These are phyloP conservation scores for Neurospora africana DNA, from an alignment of 495 filamentous ascomycete genomes.

Conservation along the genomic window DNA sequence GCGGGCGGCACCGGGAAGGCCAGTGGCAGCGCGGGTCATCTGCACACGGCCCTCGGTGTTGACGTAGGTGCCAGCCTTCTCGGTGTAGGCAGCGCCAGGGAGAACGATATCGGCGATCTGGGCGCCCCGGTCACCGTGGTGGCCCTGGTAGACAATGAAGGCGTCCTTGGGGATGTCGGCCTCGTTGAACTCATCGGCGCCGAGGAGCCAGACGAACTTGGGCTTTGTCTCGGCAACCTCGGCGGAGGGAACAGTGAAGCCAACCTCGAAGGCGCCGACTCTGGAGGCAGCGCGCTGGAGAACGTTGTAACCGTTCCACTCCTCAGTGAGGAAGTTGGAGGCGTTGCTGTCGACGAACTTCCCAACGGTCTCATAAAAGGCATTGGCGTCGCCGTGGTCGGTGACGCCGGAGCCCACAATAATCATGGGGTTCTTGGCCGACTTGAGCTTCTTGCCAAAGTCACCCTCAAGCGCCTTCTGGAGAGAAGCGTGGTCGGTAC, in stretches of 20 bases:
- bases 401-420: slow-evolving; percentile 81
- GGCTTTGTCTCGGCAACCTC: slow-evolving; percentile 69
- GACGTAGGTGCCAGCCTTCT: slow-evolving; percentile 93
- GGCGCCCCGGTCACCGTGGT: slow-evolving; percentile 90
- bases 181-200: slow-evolving; percentile 78
- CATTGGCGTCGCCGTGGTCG: slow-evolving; percentile 82
- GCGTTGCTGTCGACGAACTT: slow-evolving; percentile 86
- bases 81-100: slow-evolving; percentile 88
- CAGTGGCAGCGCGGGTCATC: slow-evolving; percentile 79
- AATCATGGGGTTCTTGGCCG: slow-evolving; percentile 91
- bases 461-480: slow-evolving; percentile 76
- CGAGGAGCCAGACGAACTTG: slow-evolving; percentile 94
- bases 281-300: slow-evolving; percentile 88
- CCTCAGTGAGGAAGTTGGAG: slow-evolving; percentile 70
- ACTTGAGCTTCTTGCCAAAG: slow-evolving; percentile 82
- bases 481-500: slow-evolving; percentile 60
- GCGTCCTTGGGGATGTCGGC: slow-evolving; percentile 83
- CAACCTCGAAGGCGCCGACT: slow-evolving; percentile 86
- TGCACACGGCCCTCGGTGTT: slow-evolving; percentile 96
- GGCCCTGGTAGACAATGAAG: slow-evolving; percentile 95
- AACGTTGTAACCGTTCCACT: slow-evolving; percentile 97
- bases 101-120: slow-evolving; percentile 89
- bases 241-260: slow-evolving; percentile 75
- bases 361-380: slow-evolving; percentile 83
- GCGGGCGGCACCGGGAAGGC: slow-evolving; percentile 73